A percentile compares a stretch with the other conserved stretches of the same genome.
Conservation (phyloP, 345 rosid genomes). For the Tarenaya hassleriana region DNA sequence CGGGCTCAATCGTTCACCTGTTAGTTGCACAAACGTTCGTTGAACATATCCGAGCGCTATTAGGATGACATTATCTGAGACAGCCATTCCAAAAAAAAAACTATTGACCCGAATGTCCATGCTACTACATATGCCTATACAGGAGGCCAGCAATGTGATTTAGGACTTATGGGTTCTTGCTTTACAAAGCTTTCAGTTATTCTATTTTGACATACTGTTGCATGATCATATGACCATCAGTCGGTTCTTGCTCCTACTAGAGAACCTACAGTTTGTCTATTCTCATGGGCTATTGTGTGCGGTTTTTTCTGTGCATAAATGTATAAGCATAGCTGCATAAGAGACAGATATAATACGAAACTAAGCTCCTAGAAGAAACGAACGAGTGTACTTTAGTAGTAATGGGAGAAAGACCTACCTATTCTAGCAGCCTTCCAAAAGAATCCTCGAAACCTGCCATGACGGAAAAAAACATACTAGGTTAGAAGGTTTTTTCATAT, state of each 20-base stretch:
- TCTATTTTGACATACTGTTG: no score
- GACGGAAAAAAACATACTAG: neutral
- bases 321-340: neutral
- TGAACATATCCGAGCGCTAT: no score
- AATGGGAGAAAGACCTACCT: conserved; percentile 38
- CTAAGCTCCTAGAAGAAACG: neutral
- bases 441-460: conserved; percentile 78
- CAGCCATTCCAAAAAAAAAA: neutral
- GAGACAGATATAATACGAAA: neutral
- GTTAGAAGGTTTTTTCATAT: neutral
- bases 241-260: conserved; percentile 1
- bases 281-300: no score
- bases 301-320: no score
- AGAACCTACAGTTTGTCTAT: conserved; percentile 5
- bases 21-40: no score
- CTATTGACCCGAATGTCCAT: conserved; percentile 11
- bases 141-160: no score
- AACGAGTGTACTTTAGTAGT: neutral
- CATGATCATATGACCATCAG: neutral
- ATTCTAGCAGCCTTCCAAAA: conserved; percentile 99
- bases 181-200: no score
- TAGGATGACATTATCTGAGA: no score
- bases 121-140: no score
- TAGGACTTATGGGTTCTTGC: no score
- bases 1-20: conserved; percentile 95